Evolutionary conservation across 805 yeast genomes (phyloP).

Genomic region (Suhomyces faveliae): DNA sequence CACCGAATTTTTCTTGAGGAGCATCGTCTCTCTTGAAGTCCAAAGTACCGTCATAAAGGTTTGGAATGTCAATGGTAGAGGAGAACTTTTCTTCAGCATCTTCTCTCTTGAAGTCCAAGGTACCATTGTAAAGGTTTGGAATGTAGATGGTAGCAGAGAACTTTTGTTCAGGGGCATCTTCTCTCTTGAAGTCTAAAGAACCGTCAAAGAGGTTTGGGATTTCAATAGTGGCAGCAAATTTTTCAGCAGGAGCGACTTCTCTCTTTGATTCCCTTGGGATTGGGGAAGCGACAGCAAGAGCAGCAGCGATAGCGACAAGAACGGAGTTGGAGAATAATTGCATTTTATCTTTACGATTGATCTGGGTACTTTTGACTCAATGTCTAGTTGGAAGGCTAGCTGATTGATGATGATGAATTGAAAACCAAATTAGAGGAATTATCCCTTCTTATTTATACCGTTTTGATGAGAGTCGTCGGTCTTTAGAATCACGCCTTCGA

Average conservation of each 20-base stretch:
- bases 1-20: neutral
- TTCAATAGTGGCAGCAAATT: neutral
- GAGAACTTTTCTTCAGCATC: neutral
- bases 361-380: neutral
- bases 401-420: neutral
- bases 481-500: neutral
- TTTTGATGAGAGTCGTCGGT: neutral
- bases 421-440: neutral
- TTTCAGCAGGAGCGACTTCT: neutral
- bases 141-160: neutral
- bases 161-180: neutral
- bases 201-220: neutral
- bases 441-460: neutral
- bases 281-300: slow-evolving; percentile 1
- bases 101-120: neutral
- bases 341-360: neutral
- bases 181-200: neutral
- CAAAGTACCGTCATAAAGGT: neutral
- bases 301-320: neutral
- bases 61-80: neutral
- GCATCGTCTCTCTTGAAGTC: neutral
- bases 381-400: neutral
- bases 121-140: neutral
- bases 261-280: neutral
- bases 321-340: neutral